phyloP scores from a whole-genome alignment of 2,329 filamentous ascomycete species.

The Alternaria solani region DNA sequence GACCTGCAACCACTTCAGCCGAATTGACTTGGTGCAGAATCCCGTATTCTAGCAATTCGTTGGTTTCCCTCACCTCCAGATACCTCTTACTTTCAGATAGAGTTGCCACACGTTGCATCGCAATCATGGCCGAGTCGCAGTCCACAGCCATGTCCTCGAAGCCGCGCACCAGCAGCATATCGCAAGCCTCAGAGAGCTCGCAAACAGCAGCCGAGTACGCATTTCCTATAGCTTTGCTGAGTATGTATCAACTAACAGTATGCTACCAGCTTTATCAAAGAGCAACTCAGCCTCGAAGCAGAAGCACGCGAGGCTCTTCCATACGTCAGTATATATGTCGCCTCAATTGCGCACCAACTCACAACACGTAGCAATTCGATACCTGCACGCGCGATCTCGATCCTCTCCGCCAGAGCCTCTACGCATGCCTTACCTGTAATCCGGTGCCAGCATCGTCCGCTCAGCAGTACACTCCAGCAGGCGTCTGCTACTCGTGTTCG shows the following conservation, averaged over 20 bases:
- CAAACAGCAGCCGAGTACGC: slow-evolving; percentile 62
- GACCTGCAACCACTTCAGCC: background rate
- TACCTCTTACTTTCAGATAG: background rate
- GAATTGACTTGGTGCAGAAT: background rate
- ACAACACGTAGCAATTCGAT: slow-evolving; percentile 77
- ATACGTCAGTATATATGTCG: slow-evolving; percentile 69
- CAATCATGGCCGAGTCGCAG: slow-evolving; percentile 41
- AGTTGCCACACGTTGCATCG: background rate
- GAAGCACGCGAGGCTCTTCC: slow-evolving; percentile 95
- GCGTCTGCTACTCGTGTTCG: slow-evolving; percentile 95
- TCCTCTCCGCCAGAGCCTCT: slow-evolving; percentile 84
- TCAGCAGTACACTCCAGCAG: slow-evolving; percentile 75
- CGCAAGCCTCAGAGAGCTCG: slow-evolving; percentile 59
- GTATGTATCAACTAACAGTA: background rate
- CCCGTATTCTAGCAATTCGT: background rate
- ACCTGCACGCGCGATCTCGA: slow-evolving; percentile 92
- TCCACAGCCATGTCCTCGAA: slow-evolving; percentile 33
- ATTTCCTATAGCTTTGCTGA: no score
- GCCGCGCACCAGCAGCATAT: slow-evolving; percentile 51
- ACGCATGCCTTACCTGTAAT: slow-evolving; percentile 93
- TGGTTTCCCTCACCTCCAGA: background rate
- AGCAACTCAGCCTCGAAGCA: slow-evolving; percentile 88
- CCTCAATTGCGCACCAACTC: slow-evolving; percentile 13
- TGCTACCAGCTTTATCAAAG: slow-evolving; percentile 76
- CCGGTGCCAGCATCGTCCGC: slow-evolving; percentile 72